Evolutionary conservation across 202 grass and related monocot genomes (phyloP), one percentile per base, ranked within the genome.

Genomic region (Zizania palustris): DNA sequence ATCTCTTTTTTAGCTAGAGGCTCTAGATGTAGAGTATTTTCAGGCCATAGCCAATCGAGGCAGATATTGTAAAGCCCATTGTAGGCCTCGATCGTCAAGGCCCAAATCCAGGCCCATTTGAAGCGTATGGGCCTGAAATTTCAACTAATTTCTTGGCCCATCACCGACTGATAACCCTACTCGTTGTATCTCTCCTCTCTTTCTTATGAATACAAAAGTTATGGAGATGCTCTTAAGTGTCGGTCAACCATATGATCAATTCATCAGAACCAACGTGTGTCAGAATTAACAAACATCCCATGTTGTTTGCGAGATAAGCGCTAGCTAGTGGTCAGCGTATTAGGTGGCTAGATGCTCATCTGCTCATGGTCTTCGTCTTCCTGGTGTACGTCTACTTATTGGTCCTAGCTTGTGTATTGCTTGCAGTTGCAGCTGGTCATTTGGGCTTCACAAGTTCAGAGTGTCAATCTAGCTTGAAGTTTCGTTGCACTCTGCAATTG

Each of bases 381-480:
- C 12, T 74, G 36, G 41, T 15, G n/a, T n/a, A n/a, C n/a, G n/a
- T 57, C 1, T 45, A 35, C 18, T 19, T 68, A 62, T 36, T 34
- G 46, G 41, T 48, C 11, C 43, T n/a, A n/a, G n/a, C n/a, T 3
- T 82, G 4, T 48, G 5, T 33, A 39, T 12, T 13, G 9, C 45
- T 20, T 42, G 1, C 19, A n/a, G n/a, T 20, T 42, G 1, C 28
- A 14, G 35, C 9, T 5, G 18, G 45, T 50, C 19, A 5, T 45
- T 72, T 66, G 18, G 45, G 28, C 28, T 28, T 28, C 28, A 28
- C 1, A 28, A 28, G 28, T 28, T 20, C 16, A 20, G 16, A 18
- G n/a, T 20, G 51, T 55, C 59, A 19, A 78, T 0, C 72, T 16
- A 86, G 78, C 84, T 82, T 41, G 48, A 48, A 0, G 34, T 76